Conservation (phyloP, 208 protist species). For the Perkinsela sp. region DNA sequence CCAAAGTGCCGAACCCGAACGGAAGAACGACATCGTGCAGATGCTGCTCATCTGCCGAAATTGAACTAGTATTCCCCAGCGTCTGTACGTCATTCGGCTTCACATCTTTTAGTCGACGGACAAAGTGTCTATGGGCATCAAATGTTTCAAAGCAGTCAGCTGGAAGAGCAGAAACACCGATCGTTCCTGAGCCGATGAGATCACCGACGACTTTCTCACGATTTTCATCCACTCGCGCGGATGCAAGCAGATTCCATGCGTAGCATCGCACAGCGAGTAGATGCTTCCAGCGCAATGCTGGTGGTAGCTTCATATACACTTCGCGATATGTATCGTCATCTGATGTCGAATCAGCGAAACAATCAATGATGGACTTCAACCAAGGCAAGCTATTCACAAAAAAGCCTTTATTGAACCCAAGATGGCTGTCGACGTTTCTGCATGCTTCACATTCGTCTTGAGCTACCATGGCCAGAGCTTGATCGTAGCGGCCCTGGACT, state of each 20-base stretch:
- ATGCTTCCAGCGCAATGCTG: not conserved
- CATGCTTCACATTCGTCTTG: not conserved
- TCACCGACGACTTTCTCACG: not conserved
- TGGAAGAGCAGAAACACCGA: not conserved
- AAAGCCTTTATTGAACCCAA: not conserved
- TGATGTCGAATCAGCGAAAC: not conserved
- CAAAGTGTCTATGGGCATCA: not conserved
- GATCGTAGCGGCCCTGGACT: not conserved
- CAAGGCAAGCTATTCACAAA: not conserved
- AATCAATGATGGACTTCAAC: not conserved
- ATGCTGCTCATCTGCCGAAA: too few species aligned
- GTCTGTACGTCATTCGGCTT: too few species aligned
- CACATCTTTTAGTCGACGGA: not conserved
- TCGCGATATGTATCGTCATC: not conserved
- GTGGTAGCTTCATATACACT: not conserved
- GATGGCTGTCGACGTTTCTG: not conserved
- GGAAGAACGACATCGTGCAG: not conserved
- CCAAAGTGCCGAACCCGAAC: not conserved
- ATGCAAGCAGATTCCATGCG: not conserved
- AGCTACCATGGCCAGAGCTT: not conserved
- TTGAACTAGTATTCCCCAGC: too few species aligned
- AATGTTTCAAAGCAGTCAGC: not conserved
- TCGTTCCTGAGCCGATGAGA: not conserved
- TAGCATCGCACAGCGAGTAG: not conserved
- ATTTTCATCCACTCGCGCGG: not conserved